These are phyloP conservation scores for Apiospora hydei DNA, from an alignment of 2,329 filamentous ascomycete genomes.

Conservation along the genomic window DNA sequence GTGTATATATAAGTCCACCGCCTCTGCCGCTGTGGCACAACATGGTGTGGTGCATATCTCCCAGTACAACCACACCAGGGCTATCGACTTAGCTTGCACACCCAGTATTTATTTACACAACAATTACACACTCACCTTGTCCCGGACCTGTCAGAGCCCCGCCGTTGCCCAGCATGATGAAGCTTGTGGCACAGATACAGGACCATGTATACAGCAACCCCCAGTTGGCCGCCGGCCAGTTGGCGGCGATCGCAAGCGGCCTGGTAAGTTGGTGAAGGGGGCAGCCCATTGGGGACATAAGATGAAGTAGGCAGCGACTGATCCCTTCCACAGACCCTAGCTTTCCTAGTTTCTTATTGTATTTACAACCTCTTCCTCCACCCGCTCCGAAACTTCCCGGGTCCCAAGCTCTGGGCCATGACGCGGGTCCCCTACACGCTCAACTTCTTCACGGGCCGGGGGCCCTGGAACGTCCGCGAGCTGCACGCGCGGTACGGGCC, in stretches of 20 bases:
- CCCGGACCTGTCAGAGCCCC: not conserved
- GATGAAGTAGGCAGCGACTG: not conserved
- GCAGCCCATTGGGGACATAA: no score
- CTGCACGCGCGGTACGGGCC: slow-evolving; percentile 25
- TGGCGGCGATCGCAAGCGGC: not conserved
- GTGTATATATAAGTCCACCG: not conserved
- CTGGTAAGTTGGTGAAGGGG: not conserved
- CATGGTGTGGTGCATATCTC: not conserved
- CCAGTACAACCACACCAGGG: not conserved
- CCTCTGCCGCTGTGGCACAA: no score
- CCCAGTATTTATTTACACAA: not conserved
- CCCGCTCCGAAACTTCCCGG: slow-evolving; percentile 24
- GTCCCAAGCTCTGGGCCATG: slow-evolving; percentile 24
- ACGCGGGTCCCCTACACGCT: slow-evolving; percentile 22
- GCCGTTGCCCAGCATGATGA: not conserved
- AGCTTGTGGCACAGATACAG: not conserved
- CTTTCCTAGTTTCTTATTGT: not conserved
- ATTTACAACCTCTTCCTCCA: slow-evolving; percentile 27
- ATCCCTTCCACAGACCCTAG: not conserved
- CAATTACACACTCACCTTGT: not conserved
- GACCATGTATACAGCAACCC: not conserved
- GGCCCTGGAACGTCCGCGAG: not conserved
- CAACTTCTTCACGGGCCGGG: slow-evolving; percentile 11
- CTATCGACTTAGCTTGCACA: no score
- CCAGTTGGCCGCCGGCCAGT: not conserved